Conservation (phyloP, 768 basidiomycete species). For the Filobasidium floriforme region DNA sequence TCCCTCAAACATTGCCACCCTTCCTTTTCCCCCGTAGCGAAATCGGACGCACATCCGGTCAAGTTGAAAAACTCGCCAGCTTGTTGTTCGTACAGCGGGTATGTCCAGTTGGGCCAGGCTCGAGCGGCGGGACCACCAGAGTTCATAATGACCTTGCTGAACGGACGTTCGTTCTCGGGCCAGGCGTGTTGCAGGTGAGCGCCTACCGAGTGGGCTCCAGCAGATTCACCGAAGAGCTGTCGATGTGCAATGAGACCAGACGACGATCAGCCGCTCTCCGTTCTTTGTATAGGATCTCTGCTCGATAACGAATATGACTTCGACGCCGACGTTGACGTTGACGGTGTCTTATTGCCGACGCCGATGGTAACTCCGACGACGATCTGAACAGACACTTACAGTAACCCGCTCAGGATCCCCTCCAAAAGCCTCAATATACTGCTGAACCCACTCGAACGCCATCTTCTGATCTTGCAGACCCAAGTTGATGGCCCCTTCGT, state of each 20-base stretch:
- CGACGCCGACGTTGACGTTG: not conserved
- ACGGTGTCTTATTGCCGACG: too few species aligned
- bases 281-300: too few species aligned
- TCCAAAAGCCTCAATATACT: conserved; percentile 10
- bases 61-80: conserved; percentile 10
- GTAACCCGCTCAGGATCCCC: conserved; percentile 18
- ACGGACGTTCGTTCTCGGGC: conserved; percentile 11
- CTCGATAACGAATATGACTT: too few species aligned
- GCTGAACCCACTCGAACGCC: conserved; percentile 19
- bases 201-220: conserved; percentile 15
- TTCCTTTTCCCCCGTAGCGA: not conserved
- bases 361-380: too few species aligned
- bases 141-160: conserved; percentile 17
- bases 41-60: conserved; percentile 12
- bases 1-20: conserved; percentile 8
- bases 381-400: too few species aligned
- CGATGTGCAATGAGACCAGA: too few species aligned
- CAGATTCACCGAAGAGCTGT: conserved; percentile 17
- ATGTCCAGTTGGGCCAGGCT: conserved; percentile 16
- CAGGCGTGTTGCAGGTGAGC: conserved; percentile 17
- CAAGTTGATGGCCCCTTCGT: conserved; percentile 10
- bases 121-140: conserved; percentile 17
- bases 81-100: conserved; percentile 13
- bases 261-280: too few species aligned
- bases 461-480: conserved; percentile 9